Percentiles rank a stretch among this genome's conserved stretches.
These are phyloP conservation scores for Neurospora africana DNA, from an alignment of 495 filamentous ascomycete genomes.

Conservation along the genomic window DNA sequence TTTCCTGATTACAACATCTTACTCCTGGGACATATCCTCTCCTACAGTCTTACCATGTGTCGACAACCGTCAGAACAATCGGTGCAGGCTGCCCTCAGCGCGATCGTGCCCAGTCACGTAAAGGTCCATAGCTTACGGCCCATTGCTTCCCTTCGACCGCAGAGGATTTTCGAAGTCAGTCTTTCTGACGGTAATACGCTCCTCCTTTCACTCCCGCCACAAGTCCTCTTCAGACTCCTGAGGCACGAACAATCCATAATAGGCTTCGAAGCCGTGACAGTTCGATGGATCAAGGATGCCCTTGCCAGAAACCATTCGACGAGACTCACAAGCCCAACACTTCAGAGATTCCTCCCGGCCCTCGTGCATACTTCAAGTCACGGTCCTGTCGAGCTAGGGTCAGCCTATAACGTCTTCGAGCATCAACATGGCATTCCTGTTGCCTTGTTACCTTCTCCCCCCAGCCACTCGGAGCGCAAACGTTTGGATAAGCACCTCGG, in stretches of 20 bases:
- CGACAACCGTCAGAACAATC: slow-evolving; percentile 21
- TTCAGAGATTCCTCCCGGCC: slow-evolving; percentile 20
- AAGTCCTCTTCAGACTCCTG: slow-evolving; percentile 26
- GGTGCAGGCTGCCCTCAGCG: slow-evolving; percentile 24
- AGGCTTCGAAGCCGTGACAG: slow-evolving; percentile 22
- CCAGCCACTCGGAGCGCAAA: slow-evolving; percentile 10
- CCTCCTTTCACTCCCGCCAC: slow-evolving; percentile 26
- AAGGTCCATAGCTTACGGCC: slow-evolving; percentile 19
- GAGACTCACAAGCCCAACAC: background rate
- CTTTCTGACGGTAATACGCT: slow-evolving; percentile 24
- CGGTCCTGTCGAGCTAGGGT: slow-evolving; percentile 9
- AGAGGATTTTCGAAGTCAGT: slow-evolving; percentile 24
- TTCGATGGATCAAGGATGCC: slow-evolving; percentile 20
- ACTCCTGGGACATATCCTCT: background rate
- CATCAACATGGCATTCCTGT: slow-evolving; percentile 18
- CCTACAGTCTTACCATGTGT: slow-evolving; percentile 20
- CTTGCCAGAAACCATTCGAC: background rate
- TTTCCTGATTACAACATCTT: background rate
- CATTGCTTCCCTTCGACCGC: slow-evolving; percentile 20
- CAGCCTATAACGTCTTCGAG: slow-evolving; percentile 24
- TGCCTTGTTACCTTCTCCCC: slow-evolving; percentile 11
- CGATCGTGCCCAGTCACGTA: slow-evolving; percentile 14
- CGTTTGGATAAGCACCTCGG: slow-evolving; percentile 25
- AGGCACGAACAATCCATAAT: slow-evolving; percentile 28
- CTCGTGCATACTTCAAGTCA: slow-evolving; percentile 20